Conservation (phyloP, 345 rosid genomes). For the Aquilaria malaccensis region DNA sequence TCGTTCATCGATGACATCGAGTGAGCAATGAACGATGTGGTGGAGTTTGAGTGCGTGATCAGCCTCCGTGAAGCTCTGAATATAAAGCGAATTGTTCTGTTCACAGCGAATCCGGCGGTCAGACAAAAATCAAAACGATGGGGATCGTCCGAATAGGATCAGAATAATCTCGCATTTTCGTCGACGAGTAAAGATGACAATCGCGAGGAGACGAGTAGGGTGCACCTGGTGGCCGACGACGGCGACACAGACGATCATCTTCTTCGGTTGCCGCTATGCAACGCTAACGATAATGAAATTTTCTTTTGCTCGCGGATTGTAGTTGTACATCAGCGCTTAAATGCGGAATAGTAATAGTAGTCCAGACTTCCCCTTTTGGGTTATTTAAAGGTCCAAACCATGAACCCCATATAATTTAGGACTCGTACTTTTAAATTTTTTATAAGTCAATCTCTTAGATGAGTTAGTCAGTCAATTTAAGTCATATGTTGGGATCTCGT, state of each 20-base stretch:
- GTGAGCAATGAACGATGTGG: constrained; percentile 94
- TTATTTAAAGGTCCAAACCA: too few relatives aligned
- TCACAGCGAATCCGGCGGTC: background rate
- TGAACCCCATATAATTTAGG: too few relatives aligned
- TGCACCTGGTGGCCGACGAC: constrained; percentile 91
- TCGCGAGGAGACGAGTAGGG: background rate
- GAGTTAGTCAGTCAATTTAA: too few relatives aligned
- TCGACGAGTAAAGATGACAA: too few relatives aligned
- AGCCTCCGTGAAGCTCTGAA: constrained; percentile 94
- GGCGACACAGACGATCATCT: constrained; percentile 91
- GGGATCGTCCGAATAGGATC: constrained; percentile 4
- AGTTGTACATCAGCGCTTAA: too few relatives aligned
- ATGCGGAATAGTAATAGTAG: too few relatives aligned
- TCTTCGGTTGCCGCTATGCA: constrained; percentile 11
- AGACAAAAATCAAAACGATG: background rate
- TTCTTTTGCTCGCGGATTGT: too few relatives aligned
- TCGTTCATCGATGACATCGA: constrained; percentile 91
- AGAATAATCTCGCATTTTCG: background rate
- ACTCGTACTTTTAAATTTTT: too few relatives aligned
- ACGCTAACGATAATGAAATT: too few relatives aligned
- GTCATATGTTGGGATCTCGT: too few relatives aligned
- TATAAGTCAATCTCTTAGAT: too few relatives aligned
- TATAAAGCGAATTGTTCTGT: constrained; percentile 92
- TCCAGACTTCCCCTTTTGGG: too few relatives aligned
- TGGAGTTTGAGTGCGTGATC: constrained; percentile 93